Base-by-base conservation (phyloP, 805 yeast species). In the Lipomyces lipofer region DNA sequence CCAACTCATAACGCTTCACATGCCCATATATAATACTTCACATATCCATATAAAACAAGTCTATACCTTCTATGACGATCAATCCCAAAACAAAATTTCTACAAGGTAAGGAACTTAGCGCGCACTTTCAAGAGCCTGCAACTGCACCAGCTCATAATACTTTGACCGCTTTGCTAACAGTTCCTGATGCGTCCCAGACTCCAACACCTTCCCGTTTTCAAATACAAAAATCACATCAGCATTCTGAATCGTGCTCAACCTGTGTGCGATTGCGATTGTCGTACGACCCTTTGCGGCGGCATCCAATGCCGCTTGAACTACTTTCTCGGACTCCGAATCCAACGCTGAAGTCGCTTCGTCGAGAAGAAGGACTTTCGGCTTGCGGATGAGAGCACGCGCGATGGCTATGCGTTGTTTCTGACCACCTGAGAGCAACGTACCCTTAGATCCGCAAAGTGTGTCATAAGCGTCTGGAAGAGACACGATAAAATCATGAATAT, bases 191-290 rank as follows among this genome's bases (percentile, higher is more conserved):
- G 73, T 69, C 4, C 84, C 82, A 6, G 69, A 63, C 62, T 85
- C 90, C 3, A 71, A 67, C 28, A 85, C 78, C 42, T 70, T 67
- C 15, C 91, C 90, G 43, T 74, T 69, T 49, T 75, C 74, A 52
- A 85, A 66, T 51, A 82, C 76, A 44, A 76, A 75, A 19, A 85
- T 81, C 46, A 72, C 71, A 47, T 77, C 73, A 0, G 89, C 78
- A 52, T 76, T 74, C 46, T 73, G 68, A 55, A 82, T 82, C 0
- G 87, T 82, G 59, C 78, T 78, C 71, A 86, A 74, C 64, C 92
- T 73, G 69, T 85, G 92, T 8, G 91, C 91, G 69, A 85, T 84
- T 66, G 90, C 85, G 58, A 85, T 71, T 39, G 85, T 82, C 1
- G 91, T 85, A 63, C 90, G 81, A 28, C 80, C 72, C 10, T 69